Conservation (phyloP, 73 alveolate genomes). For the Paramecium pentaurelia region DNA sequence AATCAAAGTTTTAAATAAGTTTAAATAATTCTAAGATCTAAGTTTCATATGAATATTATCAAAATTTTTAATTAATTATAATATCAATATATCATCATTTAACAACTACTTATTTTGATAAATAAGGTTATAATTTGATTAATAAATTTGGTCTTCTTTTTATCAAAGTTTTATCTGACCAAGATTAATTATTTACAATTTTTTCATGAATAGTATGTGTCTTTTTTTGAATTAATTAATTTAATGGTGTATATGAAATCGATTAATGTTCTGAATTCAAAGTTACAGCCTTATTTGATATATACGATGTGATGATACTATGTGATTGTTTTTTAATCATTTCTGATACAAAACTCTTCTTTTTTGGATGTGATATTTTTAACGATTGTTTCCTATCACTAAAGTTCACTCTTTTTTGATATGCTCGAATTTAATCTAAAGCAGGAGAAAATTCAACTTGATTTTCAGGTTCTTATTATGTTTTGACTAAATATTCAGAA, state of each 20-base stretch:
- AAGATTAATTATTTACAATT: background rate
- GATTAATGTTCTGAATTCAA: background rate
- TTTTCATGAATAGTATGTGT: background rate
- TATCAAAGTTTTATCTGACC: background rate
- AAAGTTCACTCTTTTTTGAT: background rate
- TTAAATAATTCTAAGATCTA: background rate
- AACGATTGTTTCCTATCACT: background rate
- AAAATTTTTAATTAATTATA: background rate
- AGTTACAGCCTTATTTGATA: background rate
- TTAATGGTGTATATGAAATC: background rate
- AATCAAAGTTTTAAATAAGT: no score
- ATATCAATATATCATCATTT: background rate
- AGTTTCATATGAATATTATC: background rate
- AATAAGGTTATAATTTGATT: background rate
- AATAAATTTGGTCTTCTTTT: slow-evolving; percentile 8
- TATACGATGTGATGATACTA: background rate
- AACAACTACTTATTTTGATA: background rate
- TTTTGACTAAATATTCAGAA: background rate
- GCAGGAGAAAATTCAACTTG: background rate
- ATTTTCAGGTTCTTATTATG: background rate
- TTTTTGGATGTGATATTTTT: background rate
- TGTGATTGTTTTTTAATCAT: background rate
- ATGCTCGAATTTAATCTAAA: background rate
- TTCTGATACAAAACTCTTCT: background rate
- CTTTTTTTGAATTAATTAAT: background rate